Evolutionary conservation across 164 flowering plant genomes (phyloP).

Genomic region (Vitis cinerea): DNA sequence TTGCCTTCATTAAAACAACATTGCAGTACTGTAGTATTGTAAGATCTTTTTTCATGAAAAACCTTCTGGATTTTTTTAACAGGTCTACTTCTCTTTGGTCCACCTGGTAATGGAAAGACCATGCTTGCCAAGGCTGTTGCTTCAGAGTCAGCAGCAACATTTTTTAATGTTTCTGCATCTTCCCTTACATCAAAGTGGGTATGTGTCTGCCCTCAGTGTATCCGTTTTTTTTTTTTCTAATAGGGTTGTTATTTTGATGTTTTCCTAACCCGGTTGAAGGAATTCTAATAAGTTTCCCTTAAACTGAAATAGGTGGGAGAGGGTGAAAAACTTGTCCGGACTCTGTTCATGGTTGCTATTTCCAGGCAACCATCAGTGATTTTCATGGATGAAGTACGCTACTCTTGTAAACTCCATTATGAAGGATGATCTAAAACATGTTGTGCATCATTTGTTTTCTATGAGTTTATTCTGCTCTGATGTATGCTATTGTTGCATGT

Average conservation of each 20-base stretch:
- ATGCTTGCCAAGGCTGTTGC: constrained; percentile 99
- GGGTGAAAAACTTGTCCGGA: constrained; percentile 95
- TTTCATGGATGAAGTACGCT: constrained; percentile 89
- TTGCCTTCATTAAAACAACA: neutral
- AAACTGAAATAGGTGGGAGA: constrained; percentile 77
- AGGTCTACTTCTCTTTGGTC: constrained; percentile 99
- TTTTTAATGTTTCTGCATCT: constrained; percentile 96
- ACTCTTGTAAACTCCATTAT: constrained; percentile 6
- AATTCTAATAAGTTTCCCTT: constrained; percentile 6
- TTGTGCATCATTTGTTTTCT: neutral
- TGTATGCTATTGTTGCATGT: neutral
- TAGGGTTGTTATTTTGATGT: neutral
- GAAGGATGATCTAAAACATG: neutral
- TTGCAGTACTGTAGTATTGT: neutral
- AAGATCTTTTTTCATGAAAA: neutral
- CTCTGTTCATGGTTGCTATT: constrained; percentile 91
- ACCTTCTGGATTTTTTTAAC: constrained; percentile 10
- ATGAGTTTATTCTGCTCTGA: neutral
- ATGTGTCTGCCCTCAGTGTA: constrained; percentile 23
- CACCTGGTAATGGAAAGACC: constrained; percentile 99
- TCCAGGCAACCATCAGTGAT: constrained; percentile 95
- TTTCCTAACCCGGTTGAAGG: neutral
- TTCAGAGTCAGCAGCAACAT: constrained; percentile 93
- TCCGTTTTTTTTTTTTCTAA: neutral
- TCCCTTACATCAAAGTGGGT: constrained; percentile 99